Base-by-base conservation (phyloP, 345 rosid species). In the Nephelium lappaceum region DNA sequence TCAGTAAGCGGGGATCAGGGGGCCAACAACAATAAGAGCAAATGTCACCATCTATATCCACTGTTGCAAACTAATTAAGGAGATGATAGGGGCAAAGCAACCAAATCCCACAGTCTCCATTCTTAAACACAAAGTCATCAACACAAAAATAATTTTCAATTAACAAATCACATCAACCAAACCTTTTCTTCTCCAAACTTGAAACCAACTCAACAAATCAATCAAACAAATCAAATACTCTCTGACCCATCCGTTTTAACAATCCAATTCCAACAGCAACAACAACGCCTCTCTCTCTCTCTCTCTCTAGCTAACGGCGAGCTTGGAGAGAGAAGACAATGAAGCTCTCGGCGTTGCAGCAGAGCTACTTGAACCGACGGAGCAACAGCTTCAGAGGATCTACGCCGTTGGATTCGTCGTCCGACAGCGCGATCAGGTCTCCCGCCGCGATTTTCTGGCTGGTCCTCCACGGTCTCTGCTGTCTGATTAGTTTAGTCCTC, bases 291-390 rank as follows among this genome's bases (percentile, higher is more conserved):
- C 36, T 31, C n/a, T 0, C 21, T 18, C 5, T 16, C 19, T 74
- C 74, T 64, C 78, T 78, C 78, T 65, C 69, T 75, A 55, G 15
- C 65, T 16, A 0, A 57, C 21, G 36, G 21, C 25, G 25, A 55
- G 53, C 38, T 70, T 43, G 27, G 7, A 9, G 51, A 45, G 51
- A 45, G 12, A 14, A 61, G 31, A 69, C 72, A 36, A 92, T 94
- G 98, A 94, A 93, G 94, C 94, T 96, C 81, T 93, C 98, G 2
- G 88, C 88, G 41, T 77, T 91, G 78, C 93, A 88, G 78, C 99
- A 91, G 87, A 94, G 97, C 87, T 91, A 94, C 89, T 51, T 89
- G 77, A 87, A 71, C 83, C 94, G 98, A 72, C 89, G 98, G 70
- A 90, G 65, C 85, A 88, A 81, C 81, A 85, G 91, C 78, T 89